Evolutionary conservation across 805 yeast genomes (phyloP), one percentile per base, ranked within the genome.

Genomic region (Teunomyces barrocoloradensis): DNA sequence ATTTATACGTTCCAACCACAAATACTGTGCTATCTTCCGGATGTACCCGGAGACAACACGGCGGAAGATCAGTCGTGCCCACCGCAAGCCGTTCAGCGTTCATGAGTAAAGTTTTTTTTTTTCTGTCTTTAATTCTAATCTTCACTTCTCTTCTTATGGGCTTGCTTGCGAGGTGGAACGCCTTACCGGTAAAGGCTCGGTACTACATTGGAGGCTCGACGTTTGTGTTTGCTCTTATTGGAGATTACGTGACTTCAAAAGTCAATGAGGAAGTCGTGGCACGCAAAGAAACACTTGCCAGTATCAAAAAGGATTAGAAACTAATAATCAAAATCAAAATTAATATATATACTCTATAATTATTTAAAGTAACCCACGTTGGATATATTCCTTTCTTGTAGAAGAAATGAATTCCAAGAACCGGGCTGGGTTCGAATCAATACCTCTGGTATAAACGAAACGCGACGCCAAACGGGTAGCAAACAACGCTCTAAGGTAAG

Each of bases 401-500:
- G 77, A 72, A 40, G 85, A 80, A 52, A 84, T 81, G 59, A 78
- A 85, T 60, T 84, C 89, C 64, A 85, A 77, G 68, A 85, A 85
- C 56, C 77, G 82, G 45, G 89, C 89, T 27, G 88, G 95, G 66
- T 89, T 88, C 40, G 92, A 82, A 52, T 81, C 88, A 49, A 82
- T 74, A 47, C 97, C 97, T 60, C 84, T 77, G 23, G 86, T 75
- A 68, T 90, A 90, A 46, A 90, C 95, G 66, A 87, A 90, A 41
- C 85, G 77, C 41, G 96, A 86, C 9, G 96, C 90, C 58, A 90
- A 75, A 61, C 82, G 85, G 30, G 94, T 85, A 39, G 96, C 95
- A 61, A 92, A 87, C 56, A 92, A 80, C 3, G 97, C 96, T 61
- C 82, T 84, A 64, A 92, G 75, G 65, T 92, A 94, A 44, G 95